Conservation (phyloP, 2,329 filamentous ascomycete species). For the Colletotrichum camelliae region DNA sequence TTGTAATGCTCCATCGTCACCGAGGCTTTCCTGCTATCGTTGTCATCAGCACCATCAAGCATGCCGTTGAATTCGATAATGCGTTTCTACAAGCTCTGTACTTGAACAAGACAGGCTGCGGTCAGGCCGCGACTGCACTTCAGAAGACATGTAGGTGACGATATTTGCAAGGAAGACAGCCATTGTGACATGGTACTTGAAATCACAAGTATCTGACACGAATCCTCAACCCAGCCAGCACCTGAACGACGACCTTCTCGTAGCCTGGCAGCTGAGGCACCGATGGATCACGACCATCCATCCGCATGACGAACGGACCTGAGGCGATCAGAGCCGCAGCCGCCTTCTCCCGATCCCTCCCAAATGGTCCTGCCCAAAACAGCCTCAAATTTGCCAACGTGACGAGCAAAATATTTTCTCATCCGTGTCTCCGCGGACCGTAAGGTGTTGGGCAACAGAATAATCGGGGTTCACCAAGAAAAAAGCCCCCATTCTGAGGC, state of each 20-base stretch:
- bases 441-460: not conserved
- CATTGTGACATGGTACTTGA: not conserved
- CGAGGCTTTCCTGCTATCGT: not conserved
- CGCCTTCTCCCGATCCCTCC: constrained; percentile 12
- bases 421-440: not conserved
- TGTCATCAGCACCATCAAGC: not conserved
- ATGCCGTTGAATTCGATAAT: not conserved
- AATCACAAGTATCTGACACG: not conserved
- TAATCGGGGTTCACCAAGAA: not conserved
- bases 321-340: not conserved
- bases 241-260: not conserved
- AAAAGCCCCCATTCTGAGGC: not conserved
- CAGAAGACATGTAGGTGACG: not conserved
- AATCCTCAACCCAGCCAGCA: not conserved
- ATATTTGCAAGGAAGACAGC: not conserved
- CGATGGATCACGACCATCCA: not conserved
- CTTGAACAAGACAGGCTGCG: not conserved
- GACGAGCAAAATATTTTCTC: not conserved
- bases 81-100: not conserved
- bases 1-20: too few species aligned
- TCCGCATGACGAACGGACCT: not conserved
- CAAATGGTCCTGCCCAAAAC: not conserved
- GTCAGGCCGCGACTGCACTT: not conserved
- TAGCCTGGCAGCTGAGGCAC: not conserved
- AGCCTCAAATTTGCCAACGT: not conserved